Conservation (phyloP, 2,329 filamentous ascomycete genomes). For the Cordyceps cateniannulata region DNA sequence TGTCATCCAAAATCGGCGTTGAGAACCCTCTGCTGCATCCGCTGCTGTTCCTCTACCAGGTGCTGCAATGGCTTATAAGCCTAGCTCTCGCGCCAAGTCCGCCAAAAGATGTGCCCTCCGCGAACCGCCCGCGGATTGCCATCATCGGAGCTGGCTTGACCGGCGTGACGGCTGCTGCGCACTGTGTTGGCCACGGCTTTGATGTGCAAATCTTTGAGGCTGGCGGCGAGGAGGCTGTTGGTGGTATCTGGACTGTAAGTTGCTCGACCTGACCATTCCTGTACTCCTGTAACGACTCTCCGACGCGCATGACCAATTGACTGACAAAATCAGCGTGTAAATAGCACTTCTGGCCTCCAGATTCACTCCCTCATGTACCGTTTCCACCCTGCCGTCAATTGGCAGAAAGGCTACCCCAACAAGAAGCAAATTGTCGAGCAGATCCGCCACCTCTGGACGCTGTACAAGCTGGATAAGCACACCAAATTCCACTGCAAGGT, state of each 20-base stretch:
- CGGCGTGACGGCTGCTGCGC: constrained; percentile 70
- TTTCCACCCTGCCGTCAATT: constrained; percentile 74
- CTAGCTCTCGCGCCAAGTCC: constrained; percentile 63
- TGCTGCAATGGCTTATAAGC: constrained; percentile 58
- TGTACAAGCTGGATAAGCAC: constrained; percentile 62
- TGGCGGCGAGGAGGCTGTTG: constrained; percentile 57
- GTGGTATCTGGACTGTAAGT: constrained; percentile 74
- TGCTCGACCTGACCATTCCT: not conserved
- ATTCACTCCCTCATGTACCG: constrained; percentile 85
- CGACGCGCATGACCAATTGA: not conserved
- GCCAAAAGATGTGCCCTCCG: constrained; percentile 49
- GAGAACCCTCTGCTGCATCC: constrained; percentile 43
- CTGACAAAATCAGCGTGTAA: constrained; percentile 52
- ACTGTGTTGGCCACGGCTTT: constrained; percentile 81
- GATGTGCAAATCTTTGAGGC: constrained; percentile 75
- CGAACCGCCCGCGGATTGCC: constrained; percentile 60
- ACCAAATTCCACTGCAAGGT: constrained; percentile 69
- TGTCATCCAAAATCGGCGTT: constrained; percentile 26
- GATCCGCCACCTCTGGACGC: constrained; percentile 66
- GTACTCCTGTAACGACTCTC: not conserved
- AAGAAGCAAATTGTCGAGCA: constrained; percentile 69
- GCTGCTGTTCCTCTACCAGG: constrained; percentile 55
- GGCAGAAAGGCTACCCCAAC: constrained; percentile 69
- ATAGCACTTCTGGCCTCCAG: constrained; percentile 75
- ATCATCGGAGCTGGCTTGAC: constrained; percentile 67